Evolutionary conservation across 805 yeast species (phyloP), one percentile per base, ranked within the genome.

Genomic region (Candida pseudoglaebosa): DNA sequence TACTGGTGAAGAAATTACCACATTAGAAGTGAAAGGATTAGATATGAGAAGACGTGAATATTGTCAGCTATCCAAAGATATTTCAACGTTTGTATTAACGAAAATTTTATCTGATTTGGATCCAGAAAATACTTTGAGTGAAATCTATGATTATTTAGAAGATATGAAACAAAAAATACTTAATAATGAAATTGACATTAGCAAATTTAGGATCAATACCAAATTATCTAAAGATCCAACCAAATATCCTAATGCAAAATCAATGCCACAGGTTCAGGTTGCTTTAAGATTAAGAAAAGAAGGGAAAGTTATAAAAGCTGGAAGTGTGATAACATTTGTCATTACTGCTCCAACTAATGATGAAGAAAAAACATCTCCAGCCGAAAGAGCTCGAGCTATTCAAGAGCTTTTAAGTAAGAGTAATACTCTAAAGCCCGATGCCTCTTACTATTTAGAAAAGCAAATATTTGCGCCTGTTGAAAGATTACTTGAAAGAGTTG

Each of bases 31-130:
- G 32, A 93, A 93, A 59, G 99, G 99, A 54, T 74, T 93, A 36
- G 99, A 93, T 68, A 82, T 93, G 95, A 81, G 78, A 55, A 89
- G 99, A 61, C 87, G 99, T 71, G 99, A 93, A 62, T 93, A 77
- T 59, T 88, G 97, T 66, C 95, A 89, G 36, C 65, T 93, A 36
- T 87, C 98, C 1, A 93, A 90, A 57, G 95, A 91, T 39, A 77
- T 85, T 4, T 88, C 96, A 1, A 77, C 80, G 5, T 80, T 72
- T 58, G 85, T 87, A 4, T 71, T 93, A 50, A 70, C 82, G 48
- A 78, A 82, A 46, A 66, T 91, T 32, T 68, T 91, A 15, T 75
- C 84, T 6, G 88, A 83, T 45, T 63, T 67, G 19, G 96, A 87
- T 46, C 80, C 89, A 1, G 91, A 87, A 49, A 80, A 78, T 21